These are phyloP conservation scores for Fusarium staphyleae DNA, from an alignment of 2,329 filamentous ascomycete genomes.

Conservation along the genomic window DNA sequence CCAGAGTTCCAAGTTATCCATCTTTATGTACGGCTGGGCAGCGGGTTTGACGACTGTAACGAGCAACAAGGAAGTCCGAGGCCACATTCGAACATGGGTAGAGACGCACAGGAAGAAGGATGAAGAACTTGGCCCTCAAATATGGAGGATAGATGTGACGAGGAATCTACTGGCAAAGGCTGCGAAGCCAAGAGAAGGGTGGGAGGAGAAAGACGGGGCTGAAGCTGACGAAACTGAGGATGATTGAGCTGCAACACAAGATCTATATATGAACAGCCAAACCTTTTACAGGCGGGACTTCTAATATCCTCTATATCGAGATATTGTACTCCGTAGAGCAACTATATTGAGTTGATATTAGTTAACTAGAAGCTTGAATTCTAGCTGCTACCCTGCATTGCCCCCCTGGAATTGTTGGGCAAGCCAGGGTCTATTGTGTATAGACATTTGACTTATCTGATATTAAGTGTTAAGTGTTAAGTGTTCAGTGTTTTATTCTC, in stretches of 20 bases:
- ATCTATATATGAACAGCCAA: too few relatives aligned
- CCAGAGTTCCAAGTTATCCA: constrained; percentile 48
- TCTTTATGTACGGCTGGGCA: constrained; percentile 52
- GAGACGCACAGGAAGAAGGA: constrained; percentile 42
- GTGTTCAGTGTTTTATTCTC: too few relatives aligned
- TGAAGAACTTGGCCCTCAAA: constrained; percentile 43
- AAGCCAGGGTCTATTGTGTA: too few relatives aligned
- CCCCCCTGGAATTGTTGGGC: too few relatives aligned
- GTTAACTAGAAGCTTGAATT: too few relatives aligned
- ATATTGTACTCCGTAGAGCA: too few relatives aligned
- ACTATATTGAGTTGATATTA: too few relatives aligned
- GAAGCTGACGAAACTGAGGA: constrained; percentile 7
- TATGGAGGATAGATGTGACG: constrained; percentile 48
- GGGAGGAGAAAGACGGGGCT: constrained; percentile 13
- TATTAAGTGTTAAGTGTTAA: too few relatives aligned
- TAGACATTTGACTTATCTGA: too few relatives aligned
- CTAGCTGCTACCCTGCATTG: too few relatives aligned
- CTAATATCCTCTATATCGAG: too few relatives aligned
- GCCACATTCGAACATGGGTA: constrained; percentile 47
- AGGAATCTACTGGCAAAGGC: constrained; percentile 48
- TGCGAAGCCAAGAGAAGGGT: constrained; percentile 37
- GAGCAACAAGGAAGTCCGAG: constrained; percentile 51
- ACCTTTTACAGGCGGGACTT: too few relatives aligned
- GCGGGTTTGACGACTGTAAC: constrained; percentile 47
- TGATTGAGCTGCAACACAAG: neutral